These are phyloP conservation scores for Xylaria grammica DNA, from an alignment of 495 filamentous ascomycete species.

Conservation along the genomic window DNA sequence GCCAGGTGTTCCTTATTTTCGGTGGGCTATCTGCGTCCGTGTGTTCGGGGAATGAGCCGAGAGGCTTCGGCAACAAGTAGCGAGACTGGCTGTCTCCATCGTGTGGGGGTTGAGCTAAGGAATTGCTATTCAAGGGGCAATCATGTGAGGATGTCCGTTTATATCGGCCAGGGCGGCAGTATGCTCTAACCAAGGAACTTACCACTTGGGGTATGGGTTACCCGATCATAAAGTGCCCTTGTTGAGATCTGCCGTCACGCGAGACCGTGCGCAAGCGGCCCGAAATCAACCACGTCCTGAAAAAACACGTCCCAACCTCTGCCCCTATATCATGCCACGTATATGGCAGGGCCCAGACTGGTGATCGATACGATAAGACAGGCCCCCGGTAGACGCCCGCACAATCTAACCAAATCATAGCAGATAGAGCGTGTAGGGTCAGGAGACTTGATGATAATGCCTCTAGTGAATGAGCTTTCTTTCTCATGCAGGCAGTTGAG, in stretches of 20 bases:
- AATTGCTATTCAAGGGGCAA: background rate
- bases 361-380: background rate
- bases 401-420: slow-evolving; percentile 4
- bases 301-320: background rate
- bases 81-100: slow-evolving; percentile 1
- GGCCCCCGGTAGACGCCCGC: background rate
- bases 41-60: slow-evolving; percentile 20
- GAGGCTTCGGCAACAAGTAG: background rate
- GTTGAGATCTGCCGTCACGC: slow-evolving; percentile 17
- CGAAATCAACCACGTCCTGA: slow-evolving; percentile 11
- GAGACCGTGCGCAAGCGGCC: slow-evolving; percentile 16
- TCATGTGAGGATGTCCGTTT: slow-evolving; percentile 6
- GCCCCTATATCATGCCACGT: slow-evolving; percentile 2
- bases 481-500: background rate
- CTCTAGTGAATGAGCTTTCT: background rate
- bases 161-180: slow-evolving; percentile 5
- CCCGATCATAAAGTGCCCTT: slow-evolving; percentile 12
- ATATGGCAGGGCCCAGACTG: slow-evolving; percentile 3
- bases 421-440: background rate
- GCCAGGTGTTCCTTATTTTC: background rate
- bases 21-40: slow-evolving; percentile 11
- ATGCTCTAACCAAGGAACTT: background rate
- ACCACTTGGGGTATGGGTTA: slow-evolving; percentile 7
- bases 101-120: slow-evolving; percentile 12
- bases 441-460: background rate